These are phyloP conservation scores for Bimuria novae-zelandiae DNA, from an alignment of 2,329 filamentous ascomycete species.

Conservation along the genomic window DNA sequence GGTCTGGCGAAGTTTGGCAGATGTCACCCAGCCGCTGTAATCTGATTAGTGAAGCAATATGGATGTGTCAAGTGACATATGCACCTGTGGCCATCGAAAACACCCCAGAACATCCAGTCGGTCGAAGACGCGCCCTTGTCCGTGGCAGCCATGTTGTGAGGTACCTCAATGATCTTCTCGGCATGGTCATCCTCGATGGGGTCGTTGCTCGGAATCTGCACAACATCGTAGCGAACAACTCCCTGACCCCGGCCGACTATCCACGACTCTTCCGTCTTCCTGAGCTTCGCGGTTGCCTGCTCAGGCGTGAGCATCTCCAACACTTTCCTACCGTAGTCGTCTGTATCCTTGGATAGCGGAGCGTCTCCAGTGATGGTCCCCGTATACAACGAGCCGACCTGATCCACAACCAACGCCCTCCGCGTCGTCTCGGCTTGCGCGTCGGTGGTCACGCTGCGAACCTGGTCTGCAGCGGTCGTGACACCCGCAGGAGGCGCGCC, in stretches of 20 bases:
- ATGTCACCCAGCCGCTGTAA: slow-evolving; percentile 91
- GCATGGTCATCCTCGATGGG: slow-evolving; percentile 98
- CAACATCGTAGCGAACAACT: slow-evolving; percentile 91
- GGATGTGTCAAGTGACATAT: slow-evolving; percentile 24
- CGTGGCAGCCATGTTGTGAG: slow-evolving; percentile 61
- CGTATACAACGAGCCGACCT: slow-evolving; percentile 81
- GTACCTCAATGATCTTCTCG: slow-evolving; percentile 95
- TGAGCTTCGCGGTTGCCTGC: slow-evolving; percentile 86
- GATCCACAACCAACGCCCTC: slow-evolving; percentile 81
- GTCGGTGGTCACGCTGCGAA: slow-evolving; percentile 40
- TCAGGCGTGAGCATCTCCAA: slow-evolving; percentile 97
- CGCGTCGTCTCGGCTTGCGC: slow-evolving; percentile 55
- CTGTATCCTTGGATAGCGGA: slow-evolving; percentile 84
- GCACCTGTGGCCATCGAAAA: slow-evolving; percentile 96
- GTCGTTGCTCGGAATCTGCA: slow-evolving; percentile 93
- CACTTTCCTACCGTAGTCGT: slow-evolving; percentile 81
- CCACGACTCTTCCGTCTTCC: slow-evolving; percentile 90
- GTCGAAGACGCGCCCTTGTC: slow-evolving; percentile 63
- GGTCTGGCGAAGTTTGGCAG: slow-evolving; percentile 89
- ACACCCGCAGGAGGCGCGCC: slow-evolving; percentile 31
- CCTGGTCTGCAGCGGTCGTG: slow-evolving; percentile 34
- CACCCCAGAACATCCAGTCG: slow-evolving; percentile 99
- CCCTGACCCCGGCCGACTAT: slow-evolving; percentile 86
- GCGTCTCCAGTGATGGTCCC: slow-evolving; percentile 83
- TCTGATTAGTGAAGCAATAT: slow-evolving; percentile 1